These are phyloP conservation scores for Tetrahymena malaccensis DNA, from an alignment of 73 alveolate genomes.

Conservation along the genomic window DNA sequence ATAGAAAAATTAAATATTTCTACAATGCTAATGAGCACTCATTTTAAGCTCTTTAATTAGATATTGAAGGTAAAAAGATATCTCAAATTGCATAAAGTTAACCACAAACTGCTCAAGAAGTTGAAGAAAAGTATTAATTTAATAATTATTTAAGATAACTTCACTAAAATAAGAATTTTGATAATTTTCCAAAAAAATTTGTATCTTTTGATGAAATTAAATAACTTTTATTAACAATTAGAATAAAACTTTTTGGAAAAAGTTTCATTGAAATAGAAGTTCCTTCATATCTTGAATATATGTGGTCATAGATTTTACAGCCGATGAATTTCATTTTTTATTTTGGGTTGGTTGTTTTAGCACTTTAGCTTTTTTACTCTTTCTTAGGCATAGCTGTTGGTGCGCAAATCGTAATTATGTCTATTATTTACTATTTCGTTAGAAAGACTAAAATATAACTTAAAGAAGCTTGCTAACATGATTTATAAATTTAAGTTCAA, in stretches of 20 bases:
- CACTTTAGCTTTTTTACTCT: background rate
- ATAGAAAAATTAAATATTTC: background rate
- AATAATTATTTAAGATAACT: no score
- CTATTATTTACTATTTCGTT: background rate
- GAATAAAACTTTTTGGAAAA: background rate
- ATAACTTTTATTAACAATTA: background rate
- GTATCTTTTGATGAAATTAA: no score
- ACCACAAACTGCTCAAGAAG: background rate
- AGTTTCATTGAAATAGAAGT: background rate
- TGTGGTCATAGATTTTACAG: background rate
- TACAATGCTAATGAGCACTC: background rate
- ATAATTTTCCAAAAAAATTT: no score
- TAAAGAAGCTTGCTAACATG: background rate
- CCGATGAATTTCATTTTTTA: background rate
- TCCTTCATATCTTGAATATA: background rate
- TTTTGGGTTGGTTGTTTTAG: background rate
- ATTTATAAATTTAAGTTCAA: background rate
- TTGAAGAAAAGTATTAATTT: background rate
- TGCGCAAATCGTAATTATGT: background rate
- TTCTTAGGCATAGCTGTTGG: background rate
- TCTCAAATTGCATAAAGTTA: background rate
- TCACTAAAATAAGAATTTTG: no score
- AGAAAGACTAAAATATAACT: background rate
- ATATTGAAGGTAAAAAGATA: background rate
- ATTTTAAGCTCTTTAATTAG: background rate